Percentiles rank a stretch among this genome's conserved stretches.
Evolutionary conservation across 140 eudicot genomes (phyloP).

Genomic region (Cichorium intybus): DNA sequence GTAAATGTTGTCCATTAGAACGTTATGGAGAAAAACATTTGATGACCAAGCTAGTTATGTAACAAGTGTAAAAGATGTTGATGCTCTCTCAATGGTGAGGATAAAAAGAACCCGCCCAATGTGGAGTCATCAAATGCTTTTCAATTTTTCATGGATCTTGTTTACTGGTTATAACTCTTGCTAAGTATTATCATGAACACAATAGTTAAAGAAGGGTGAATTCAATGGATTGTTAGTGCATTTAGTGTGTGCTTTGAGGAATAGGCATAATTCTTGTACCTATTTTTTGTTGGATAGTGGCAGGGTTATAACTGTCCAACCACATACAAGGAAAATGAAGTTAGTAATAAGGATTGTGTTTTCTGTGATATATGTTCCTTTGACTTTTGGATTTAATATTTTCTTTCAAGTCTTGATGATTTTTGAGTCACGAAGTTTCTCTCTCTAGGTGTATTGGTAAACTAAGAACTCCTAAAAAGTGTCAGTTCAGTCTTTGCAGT

Average conservation of each 20-base stretch:
- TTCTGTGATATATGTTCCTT: not conserved
- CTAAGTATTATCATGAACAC: constrained; percentile 3
- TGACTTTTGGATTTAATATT: not conserved
- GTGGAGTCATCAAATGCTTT: too few species aligned
- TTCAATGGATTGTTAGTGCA: not conserved
- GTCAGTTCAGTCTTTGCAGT: too few species aligned
- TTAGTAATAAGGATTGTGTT: not conserved
- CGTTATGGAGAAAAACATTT: not conserved
- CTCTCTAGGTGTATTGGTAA: too few species aligned
- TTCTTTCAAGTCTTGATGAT: not conserved
- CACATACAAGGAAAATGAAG: not conserved
- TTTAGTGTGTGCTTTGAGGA: constrained; percentile 1
- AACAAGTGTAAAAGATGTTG: not conserved
- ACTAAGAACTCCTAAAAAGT: too few species aligned
- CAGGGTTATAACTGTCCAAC: not conserved
- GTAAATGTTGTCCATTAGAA: not conserved
- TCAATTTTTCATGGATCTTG: not conserved
- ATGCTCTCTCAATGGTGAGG: not conserved
- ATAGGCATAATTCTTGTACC: not conserved
- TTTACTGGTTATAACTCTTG: not conserved
- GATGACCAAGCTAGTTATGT: not conserved
- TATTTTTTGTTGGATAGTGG: constrained; percentile 6
- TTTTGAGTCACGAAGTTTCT: too few species aligned
- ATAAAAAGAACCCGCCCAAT: not conserved
- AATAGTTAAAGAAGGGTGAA: not conserved